These are phyloP conservation scores for Trypanosoma melophagium DNA, from an alignment of 208 protist genomes.

Conservation along the genomic window DNA sequence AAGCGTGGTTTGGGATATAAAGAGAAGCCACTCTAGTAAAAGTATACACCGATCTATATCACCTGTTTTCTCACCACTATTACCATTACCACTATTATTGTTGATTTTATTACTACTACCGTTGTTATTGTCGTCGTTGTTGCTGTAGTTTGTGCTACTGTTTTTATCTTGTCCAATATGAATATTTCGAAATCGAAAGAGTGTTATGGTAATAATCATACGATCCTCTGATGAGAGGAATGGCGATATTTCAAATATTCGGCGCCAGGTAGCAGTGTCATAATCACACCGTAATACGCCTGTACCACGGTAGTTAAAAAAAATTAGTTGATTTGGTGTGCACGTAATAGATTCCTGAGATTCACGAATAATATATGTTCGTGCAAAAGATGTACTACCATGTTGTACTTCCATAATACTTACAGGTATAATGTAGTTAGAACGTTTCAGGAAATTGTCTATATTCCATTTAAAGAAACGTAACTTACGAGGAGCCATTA, in stretches of 20 bases:
- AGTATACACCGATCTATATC: slow-evolving; percentile 60
- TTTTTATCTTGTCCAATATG: slow-evolving; percentile 47
- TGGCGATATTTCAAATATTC: slow-evolving; percentile 50
- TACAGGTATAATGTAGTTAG: slow-evolving; percentile 7
- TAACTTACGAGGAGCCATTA: neutral
- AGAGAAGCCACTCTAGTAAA: slow-evolving; percentile 60
- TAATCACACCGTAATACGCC: slow-evolving; percentile 64
- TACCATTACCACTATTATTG: too few species aligned
- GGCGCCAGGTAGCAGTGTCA: slow-evolving; percentile 56
- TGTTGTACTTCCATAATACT: slow-evolving; percentile 9
- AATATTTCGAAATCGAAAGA: slow-evolving; percentile 40
- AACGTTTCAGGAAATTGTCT: slow-evolving; percentile 2
- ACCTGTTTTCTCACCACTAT: neutral
- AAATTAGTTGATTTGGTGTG: slow-evolving; percentile 21
- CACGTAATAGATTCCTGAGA: neutral
- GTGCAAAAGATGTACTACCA: neutral
- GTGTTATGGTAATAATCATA: slow-evolving; percentile 57
- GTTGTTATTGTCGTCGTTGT: too few species aligned
- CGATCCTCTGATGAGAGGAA: slow-evolving; percentile 57
- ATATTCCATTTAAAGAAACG: slow-evolving; percentile 8
- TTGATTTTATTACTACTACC: too few species aligned
- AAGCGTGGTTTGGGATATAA: slow-evolving; percentile 33
- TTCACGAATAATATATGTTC: slow-evolving; percentile 8
- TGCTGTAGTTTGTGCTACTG: too few species aligned
- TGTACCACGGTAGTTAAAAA: slow-evolving; percentile 60